Conservation (phyloP, 495 filamentous ascomycete species). For the Aspergillus saccharolyticus region DNA sequence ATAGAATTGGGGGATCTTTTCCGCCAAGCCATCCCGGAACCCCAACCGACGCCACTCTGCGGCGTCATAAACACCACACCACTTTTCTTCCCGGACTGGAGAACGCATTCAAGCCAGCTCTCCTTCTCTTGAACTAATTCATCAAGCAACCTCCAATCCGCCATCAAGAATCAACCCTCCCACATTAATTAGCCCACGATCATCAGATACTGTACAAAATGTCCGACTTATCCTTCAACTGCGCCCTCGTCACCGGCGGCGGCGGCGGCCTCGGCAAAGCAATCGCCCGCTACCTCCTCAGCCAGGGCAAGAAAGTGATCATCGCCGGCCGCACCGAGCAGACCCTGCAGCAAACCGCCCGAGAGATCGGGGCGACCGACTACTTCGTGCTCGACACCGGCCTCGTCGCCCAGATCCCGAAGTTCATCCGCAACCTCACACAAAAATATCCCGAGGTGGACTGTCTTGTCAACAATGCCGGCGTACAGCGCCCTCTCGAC, state of each 20-base stretch:
- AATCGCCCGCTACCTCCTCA: conserved; percentile 35
- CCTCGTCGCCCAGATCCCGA: conserved; percentile 26
- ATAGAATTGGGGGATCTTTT: too few species aligned
- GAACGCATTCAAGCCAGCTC: too few species aligned
- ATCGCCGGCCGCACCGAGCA: conserved; percentile 43
- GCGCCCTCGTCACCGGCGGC: conserved; percentile 42
- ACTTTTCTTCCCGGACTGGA: too few species aligned
- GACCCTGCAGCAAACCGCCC: conserved; percentile 30
- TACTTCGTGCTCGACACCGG: conserved; percentile 45
- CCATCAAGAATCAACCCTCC: too few species aligned
- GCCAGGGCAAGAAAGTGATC: conserved; percentile 41
- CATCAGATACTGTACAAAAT: too few species aligned
- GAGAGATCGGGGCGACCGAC: conserved; percentile 31
- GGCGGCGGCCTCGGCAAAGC: conserved; percentile 45
- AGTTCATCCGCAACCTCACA: conserved; percentile 31
- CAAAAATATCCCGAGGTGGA: conserved; percentile 42
- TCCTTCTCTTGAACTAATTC: too few species aligned
- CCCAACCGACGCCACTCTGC: too few species aligned
- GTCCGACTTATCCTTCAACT: conserved; percentile 17
- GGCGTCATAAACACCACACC: too few species aligned
- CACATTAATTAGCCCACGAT: too few species aligned
- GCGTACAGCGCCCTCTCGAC: conserved; percentile 24
- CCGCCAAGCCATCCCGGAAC: too few species aligned
- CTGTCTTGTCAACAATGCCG: conserved; percentile 41
- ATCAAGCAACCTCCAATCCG: too few species aligned